A percentile compares a stretch with the other conserved stretches of the same genome.
Conservation (phyloP, 176 grass and related monocot species). For the Cymbopogon citratus region DNA sequence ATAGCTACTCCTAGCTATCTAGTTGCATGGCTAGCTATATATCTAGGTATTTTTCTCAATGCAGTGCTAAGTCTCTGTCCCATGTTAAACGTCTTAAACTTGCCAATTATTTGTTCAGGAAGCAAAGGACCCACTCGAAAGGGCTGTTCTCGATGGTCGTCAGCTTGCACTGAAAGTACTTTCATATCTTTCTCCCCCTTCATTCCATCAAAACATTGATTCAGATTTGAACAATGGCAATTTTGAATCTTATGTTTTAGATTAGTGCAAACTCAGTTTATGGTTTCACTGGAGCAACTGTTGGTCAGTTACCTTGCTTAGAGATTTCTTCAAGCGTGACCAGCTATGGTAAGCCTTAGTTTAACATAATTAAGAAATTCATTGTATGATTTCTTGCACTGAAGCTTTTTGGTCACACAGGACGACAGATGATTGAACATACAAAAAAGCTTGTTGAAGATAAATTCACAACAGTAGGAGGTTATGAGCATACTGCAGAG, state of each 20-base stretch:
- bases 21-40: too few species aligned
- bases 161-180: constrained; percentile 92
- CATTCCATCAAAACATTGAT: not conserved
- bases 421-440: constrained; percentile 98
- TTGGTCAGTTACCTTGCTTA: constrained; percentile 95
- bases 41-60: too few species aligned
- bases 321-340: constrained; percentile 99
- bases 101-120: constrained; percentile 50
- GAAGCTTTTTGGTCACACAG: constrained; percentile 35
- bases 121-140: constrained; percentile 97
- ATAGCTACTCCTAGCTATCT: too few species aligned
- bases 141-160: constrained; percentile 82
- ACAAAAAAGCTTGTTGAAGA: constrained; percentile 98
- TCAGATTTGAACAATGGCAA: not conserved
- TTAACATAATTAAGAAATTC: constrained; percentile 19
- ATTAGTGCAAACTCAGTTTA: constrained; percentile 97
- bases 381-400: not conserved
- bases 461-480: constrained; percentile 73
- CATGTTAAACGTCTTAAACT: constrained; percentile 18
- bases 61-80: not conserved
- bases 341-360: constrained; percentile 67
- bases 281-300: constrained; percentile 96
- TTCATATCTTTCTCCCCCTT: constrained; percentile 8
- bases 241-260: constrained; percentile 42
- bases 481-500: constrained; percentile 97